phyloP scores from a whole-genome alignment of 176 grass and related monocot genomes.

The Musa itinerans region DNA sequence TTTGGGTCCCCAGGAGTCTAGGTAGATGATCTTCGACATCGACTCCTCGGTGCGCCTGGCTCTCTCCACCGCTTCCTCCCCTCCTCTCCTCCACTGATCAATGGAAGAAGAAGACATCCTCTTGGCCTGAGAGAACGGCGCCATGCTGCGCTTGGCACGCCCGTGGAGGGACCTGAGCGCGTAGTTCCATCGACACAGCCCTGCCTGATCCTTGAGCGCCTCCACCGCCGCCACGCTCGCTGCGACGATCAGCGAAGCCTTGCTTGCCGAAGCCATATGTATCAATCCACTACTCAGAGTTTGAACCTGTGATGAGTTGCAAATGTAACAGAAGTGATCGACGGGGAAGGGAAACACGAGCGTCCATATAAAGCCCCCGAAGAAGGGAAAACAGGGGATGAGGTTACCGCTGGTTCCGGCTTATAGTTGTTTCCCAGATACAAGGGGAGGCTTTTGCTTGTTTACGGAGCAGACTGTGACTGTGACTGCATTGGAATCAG shows the following conservation, averaged over 20 bases:
- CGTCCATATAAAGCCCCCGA: no score
- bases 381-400: no score
- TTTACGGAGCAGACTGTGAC: no score
- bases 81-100: background rate
- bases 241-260: background rate
- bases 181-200: constrained; percentile 1
- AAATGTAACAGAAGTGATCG: no score
- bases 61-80: background rate
- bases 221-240: constrained; percentile 3
- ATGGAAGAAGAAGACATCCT: background rate
- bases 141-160: background rate
- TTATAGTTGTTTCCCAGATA: no score
- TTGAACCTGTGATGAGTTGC: no score
- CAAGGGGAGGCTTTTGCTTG: no score
- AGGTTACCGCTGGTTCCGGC: no score
- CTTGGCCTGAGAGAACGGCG: background rate
- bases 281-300: no score
- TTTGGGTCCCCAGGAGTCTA: background rate
- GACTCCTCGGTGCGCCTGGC: background rate
- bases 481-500: no score
- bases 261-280: background rate
- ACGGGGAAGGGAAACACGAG: no score
- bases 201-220: constrained; percentile 4
- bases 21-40: background rate
- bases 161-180: background rate